A percentile compares a stretch with the other conserved stretches of the same genome.
Evolutionary conservation across 192 early-diverging fungal genomes (phyloP).

Genomic region (Linnemannia exigua): DNA sequence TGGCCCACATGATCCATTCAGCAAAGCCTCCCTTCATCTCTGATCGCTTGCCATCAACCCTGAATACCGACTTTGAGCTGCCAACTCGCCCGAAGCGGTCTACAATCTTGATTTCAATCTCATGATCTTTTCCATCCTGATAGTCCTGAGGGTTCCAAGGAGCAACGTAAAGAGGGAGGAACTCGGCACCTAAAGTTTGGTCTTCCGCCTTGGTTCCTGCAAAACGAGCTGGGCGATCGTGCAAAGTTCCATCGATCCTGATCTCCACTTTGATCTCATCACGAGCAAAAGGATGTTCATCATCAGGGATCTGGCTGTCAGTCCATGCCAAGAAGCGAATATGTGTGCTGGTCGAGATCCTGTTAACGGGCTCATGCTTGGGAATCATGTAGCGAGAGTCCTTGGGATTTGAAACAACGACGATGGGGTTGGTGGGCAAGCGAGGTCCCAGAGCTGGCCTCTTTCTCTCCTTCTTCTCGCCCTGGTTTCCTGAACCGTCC

Average conservation of each 20-base stretch:
- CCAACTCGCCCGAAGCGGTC: conserved; percentile 70
- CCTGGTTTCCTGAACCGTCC: not conserved
- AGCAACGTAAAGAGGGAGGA: conserved; percentile 80
- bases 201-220: conserved; percentile 59
- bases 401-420: conserved; percentile 92
- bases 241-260: conserved; percentile 65
- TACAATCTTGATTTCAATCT: conserved; percentile 70
- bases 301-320: conserved; percentile 48
- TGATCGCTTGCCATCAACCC: conserved; percentile 72
- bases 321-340: conserved; percentile 87
- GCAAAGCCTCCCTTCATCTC: conserved; percentile 77
- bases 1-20: conserved; percentile 78
- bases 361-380: conserved; percentile 76
- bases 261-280: conserved; percentile 59
- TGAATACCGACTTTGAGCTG: conserved; percentile 67
- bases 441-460: conserved; percentile 50
- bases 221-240: conserved; percentile 61
- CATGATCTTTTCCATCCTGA: conserved; percentile 76
- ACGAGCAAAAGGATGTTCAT: conserved; percentile 24
- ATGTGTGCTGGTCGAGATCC: conserved; percentile 73
- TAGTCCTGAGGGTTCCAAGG: conserved; percentile 80
- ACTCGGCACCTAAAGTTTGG: conserved; percentile 36
- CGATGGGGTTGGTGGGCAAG: conserved; percentile 73
- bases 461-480: conserved; percentile 14
- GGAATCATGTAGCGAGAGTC: conserved; percentile 83